These are phyloP conservation scores for Chionographis japonica DNA, from an alignment of 106 monocot species.

Conservation along the genomic window DNA sequence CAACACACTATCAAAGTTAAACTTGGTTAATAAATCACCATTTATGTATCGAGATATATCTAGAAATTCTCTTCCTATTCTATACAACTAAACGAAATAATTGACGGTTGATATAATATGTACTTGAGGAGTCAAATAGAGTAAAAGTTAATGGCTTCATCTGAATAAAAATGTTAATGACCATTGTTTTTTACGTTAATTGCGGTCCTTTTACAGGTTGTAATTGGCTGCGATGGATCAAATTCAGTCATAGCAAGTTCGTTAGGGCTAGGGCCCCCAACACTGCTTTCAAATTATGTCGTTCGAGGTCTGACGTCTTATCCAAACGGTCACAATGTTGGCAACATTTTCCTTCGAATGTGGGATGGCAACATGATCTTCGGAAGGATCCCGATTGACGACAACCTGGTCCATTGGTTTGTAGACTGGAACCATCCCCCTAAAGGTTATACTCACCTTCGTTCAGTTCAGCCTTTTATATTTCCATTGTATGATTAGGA, in stretches of 20 bases:
- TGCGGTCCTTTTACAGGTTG: slow-evolving; percentile 17
- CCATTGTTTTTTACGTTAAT: neutral
- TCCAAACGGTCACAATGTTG: slow-evolving; percentile 25
- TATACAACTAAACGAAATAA: too few species aligned
- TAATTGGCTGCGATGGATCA: slow-evolving; percentile 54
- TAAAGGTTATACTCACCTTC: neutral
- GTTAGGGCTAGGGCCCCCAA: slow-evolving; percentile 22
- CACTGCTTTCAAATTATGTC: neutral
- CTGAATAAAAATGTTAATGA: too few species aligned
- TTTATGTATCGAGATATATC: too few species aligned
- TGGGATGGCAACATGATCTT: neutral
- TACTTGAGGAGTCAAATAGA: too few species aligned
- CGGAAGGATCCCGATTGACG: slow-evolving; percentile 31
- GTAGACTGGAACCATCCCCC: neutral
- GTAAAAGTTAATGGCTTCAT: too few species aligned
- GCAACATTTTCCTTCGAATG: slow-evolving; percentile 19
- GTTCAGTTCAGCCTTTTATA: too few species aligned
- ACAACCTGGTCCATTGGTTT: slow-evolving; percentile 36
- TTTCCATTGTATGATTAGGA: too few species aligned
- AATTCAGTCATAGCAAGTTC: slow-evolving; percentile 38
- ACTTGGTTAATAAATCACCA: too few species aligned
- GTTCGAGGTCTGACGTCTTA: slow-evolving; percentile 18
- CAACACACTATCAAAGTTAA: too few species aligned
- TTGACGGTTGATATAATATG: too few species aligned
- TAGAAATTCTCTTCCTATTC: too few species aligned